Conservation (phyloP, 2,329 filamentous ascomycete species). For the Penicillium freii region DNA sequence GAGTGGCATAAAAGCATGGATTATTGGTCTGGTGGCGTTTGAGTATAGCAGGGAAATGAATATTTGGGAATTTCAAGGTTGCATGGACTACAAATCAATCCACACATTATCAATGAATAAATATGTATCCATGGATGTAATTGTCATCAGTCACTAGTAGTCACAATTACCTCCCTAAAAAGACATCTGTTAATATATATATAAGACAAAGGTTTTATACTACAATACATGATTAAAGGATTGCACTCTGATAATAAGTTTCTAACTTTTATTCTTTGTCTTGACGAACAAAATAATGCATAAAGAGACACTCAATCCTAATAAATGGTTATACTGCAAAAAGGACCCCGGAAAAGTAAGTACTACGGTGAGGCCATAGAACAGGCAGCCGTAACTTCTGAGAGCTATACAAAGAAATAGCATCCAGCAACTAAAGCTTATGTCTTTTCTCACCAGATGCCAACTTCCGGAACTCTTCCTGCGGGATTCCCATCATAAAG, state of each 20-base stretch:
- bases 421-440: constrained; percentile 63
- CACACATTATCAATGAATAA: background rate
- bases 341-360: background rate
- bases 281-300: background rate
- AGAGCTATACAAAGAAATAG: constrained; percentile 2
- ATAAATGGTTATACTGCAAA: no score
- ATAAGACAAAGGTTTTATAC: background rate
- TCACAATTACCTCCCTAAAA: background rate
- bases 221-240: background rate
- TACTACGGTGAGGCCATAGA: background rate
- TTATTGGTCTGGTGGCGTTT: constrained; percentile 14
- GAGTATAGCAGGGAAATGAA: background rate
- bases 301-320: background rate
- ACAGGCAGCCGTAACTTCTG: background rate
- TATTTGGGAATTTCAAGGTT: background rate
- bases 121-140: background rate
- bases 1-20: background rate
- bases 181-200: background rate
- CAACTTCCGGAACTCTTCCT: constrained; percentile 83
- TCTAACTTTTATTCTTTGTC: background rate
- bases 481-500: constrained; percentile 76
- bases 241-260: background rate
- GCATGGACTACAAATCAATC: background rate
- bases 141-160: background rate
- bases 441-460: constrained; percentile 89